These are phyloP conservation scores for Nemania bipapillata DNA, from an alignment of 2,329 filamentous ascomycete genomes.

Conservation along the genomic window DNA sequence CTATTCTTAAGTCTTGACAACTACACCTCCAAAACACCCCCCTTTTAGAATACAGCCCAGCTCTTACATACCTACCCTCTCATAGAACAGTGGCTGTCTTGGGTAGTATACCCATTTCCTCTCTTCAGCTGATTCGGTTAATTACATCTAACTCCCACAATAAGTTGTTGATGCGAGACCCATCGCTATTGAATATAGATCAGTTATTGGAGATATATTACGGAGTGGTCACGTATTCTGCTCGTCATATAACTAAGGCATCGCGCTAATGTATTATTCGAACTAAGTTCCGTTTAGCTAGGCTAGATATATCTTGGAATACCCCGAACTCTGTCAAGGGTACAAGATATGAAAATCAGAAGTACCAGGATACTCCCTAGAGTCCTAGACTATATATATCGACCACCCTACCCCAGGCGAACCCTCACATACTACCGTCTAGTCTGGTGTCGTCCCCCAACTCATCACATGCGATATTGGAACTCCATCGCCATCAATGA, in stretches of 20 bases:
- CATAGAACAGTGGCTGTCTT: too few species aligned
- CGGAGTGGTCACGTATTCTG: neutral
- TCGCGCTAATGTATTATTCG: neutral
- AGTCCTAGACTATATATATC: neutral
- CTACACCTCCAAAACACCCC: neutral
- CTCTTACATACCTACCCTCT: too few species aligned
- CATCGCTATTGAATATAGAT: too few species aligned
- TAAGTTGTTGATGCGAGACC: neutral
- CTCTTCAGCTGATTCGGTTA: neutral
- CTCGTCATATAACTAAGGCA: neutral
- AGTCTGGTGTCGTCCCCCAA: neutral
- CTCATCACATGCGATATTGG: neutral
- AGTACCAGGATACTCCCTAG: neutral
- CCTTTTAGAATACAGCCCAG: neutral
- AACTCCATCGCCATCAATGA: slow-evolving; percentile 5
- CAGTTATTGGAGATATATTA: neutral
- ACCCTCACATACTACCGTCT: neutral
- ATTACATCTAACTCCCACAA: neutral
- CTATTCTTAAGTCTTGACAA: neutral
- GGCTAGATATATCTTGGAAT: neutral
- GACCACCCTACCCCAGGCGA: neutral
- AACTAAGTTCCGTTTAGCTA: neutral
- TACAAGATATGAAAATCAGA: neutral
- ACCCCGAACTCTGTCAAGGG: neutral
- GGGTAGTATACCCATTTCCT: too few species aligned